Conservation (phyloP, 1,284 basidiomycete species). For the Wallemia hederae region DNA sequence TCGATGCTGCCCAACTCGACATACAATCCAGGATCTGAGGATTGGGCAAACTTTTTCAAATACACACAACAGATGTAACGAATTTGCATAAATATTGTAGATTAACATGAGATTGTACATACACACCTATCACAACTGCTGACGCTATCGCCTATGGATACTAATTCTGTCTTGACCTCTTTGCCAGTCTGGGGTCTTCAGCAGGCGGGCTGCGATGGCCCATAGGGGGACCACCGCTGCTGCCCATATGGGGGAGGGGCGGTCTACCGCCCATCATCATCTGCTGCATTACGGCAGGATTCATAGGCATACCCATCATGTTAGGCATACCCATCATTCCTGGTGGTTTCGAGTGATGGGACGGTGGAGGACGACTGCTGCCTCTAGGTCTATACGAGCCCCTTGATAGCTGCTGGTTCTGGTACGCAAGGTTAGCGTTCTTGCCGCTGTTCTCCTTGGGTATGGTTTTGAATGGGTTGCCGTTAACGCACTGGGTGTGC, state of each 20-base stretch:
- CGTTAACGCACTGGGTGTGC: slow-evolving; percentile 12
- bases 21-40: not conserved
- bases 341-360: not conserved
- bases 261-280: slow-evolving; percentile 1
- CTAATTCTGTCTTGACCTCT: not conserved
- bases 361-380: not conserved
- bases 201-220: not conserved
- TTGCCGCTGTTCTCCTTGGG: slow-evolving; percentile 7
- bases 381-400: not conserved
- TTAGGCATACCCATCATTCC: slow-evolving; percentile 1
- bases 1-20: not conserved
- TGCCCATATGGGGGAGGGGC: not conserved
- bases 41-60: not conserved
- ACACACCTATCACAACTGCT: no score
- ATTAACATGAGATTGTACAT: no score
- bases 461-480: slow-evolving; percentile 12
- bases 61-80: not conserved
- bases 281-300: not conserved
- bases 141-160: no score
- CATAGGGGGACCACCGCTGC: no score
- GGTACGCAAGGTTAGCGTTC: not conserved
- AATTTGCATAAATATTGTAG: no score
- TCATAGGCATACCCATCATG: not conserved
- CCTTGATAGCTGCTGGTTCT: not conserved
- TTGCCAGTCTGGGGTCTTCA: not conserved